phyloP scores from a whole-genome alignment of 306 rosid species.

The Carpinus viminea region DNA sequence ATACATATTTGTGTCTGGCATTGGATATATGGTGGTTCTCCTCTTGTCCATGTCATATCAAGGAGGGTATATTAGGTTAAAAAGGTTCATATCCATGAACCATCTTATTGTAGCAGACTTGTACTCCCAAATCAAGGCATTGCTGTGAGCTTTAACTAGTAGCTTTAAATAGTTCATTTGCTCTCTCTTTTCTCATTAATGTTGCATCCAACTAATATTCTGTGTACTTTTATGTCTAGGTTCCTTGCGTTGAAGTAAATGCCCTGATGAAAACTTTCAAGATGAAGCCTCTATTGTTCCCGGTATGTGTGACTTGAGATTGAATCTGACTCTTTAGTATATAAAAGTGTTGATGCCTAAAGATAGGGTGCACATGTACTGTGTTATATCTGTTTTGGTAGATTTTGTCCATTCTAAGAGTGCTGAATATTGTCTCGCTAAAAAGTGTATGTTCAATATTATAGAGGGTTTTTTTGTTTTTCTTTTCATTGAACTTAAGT shows the following conservation, averaged over 20 bases:
- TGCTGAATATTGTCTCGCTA: background rate
- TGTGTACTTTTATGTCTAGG: slow-evolving; percentile 55
- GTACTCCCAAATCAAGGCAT: slow-evolving; percentile 8
- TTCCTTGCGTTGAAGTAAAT: slow-evolving; percentile 88
- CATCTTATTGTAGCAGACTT: background rate
- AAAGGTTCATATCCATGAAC: background rate
- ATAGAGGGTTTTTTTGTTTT: background rate
- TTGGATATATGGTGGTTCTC: slow-evolving; percentile 9
- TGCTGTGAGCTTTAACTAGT: slow-evolving; percentile 15
- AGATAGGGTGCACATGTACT: slow-evolving; percentile 8
- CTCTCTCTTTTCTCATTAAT: background rate
- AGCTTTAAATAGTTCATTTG: background rate
- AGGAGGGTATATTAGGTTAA: background rate
- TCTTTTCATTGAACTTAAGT: background rate
- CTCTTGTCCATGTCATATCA: no score
- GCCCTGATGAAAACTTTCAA: slow-evolving; percentile 89
- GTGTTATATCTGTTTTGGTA: slow-evolving; percentile 8
- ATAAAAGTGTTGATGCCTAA: slow-evolving; percentile 11
- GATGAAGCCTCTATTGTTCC: slow-evolving; percentile 80
- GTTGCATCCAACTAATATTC: slow-evolving; percentile 23
- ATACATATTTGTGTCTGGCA: background rate
- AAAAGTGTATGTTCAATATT: background rate
- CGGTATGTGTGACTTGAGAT: slow-evolving; percentile 52
- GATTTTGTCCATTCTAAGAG: slow-evolving; percentile 5
- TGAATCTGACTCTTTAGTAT: slow-evolving; percentile 7